Evolutionary conservation across 2,329 filamentous ascomycete species (phyloP), one percentile per base, ranked within the genome.

Genomic region (Arthroderma uncinatum): DNA sequence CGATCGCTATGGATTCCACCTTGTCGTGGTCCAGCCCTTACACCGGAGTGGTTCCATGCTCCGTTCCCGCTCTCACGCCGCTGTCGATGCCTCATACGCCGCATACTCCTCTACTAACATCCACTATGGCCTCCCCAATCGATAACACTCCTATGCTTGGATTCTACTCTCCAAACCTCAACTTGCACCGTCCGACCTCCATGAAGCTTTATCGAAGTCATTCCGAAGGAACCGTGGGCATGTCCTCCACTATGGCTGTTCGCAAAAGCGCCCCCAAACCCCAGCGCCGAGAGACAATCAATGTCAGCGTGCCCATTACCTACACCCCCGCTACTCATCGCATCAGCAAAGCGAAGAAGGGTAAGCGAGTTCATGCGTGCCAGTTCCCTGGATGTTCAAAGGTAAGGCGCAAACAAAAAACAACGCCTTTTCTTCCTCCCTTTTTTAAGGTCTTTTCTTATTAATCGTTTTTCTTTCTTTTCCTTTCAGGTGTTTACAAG

Each of bases 261-360:
- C 33, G 52, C 34, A 40, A 44, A 36, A 44, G 25, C 53, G 25
- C 36, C 53, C 53, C 33, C 36, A 40, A 44, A 33, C n/a, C 19
- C 14, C 36, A 40, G 28, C 53, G 53, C 21, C 53, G 53, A 40
- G 53, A 47, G 16, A 44, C 21, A 8, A 42, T 40, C 21, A 39
- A 55, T 44, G 36, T 53, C 19, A 53, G 33, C 50, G 12, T 50
- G 4, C 59, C 59, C 28, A 36, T 75, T 53, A 73, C 72, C 56
- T 77, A 76, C 58, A 78, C 76, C 28, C 76, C 76, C 21, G 77
- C 75, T 19, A 78, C 76, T 36, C 72, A 72, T 61, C 73, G 76
- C 54, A 71, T 78, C 62, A 78, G 76, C 67, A 78, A 78, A 64
- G 76, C 76, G 10, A 78, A 77, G 67, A 78, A 78, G 64, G 76